Base-by-base conservation (phyloP, 352 stramenopile species). In the Phytophthora chlamydospora region DNA sequence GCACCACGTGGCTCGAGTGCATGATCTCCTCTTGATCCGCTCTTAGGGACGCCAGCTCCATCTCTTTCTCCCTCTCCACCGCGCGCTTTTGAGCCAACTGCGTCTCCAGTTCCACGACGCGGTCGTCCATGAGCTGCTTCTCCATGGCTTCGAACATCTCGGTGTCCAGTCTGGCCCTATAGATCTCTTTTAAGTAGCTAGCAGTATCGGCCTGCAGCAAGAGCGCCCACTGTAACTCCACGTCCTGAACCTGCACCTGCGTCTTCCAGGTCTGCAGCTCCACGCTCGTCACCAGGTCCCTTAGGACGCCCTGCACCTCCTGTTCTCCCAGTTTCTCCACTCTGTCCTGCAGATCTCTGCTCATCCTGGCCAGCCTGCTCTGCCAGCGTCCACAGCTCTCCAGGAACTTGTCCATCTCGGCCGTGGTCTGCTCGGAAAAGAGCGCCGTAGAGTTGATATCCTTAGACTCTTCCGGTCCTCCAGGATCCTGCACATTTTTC, bases 101-200 rank as follows among this genome's bases (percentile, higher is more conserved):
- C 17, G 69, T 82, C 57, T 85, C 78, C 29, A 88, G 46, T 44
- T 88, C 78, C 11, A 71, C 52, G 13, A 90, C 70, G 32, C 78
- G 69, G 36, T 88, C 76, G 31, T 83, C 64, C 29, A 81, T 59
- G 10, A 90, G 55, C 13, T 76, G 67, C 19, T 71, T 76, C 60
- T 90, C 80, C 17, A 87, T 67, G 5, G 67, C 59, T 40, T 78
- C 73, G 48, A 88, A 87, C 29, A 40, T 46, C 12, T 87, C 76
- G 0, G 52, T 56, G 6, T 76, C 75, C 2, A 66, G 53, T 14
- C 45, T 57, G 11, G 71, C 27, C 16, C 40, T 45, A 19, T 43
- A 5, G 5, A 65, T 39, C 29, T 66, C 38, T 10, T 55, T 12
- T 2, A 73, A n/a, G 21, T 72, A 70, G 6, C 19, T 44, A 1